phyloP scores from a whole-genome alignment of 2,329 filamentous ascomycete genomes.

The Colletotrichum gigasporum region DNA sequence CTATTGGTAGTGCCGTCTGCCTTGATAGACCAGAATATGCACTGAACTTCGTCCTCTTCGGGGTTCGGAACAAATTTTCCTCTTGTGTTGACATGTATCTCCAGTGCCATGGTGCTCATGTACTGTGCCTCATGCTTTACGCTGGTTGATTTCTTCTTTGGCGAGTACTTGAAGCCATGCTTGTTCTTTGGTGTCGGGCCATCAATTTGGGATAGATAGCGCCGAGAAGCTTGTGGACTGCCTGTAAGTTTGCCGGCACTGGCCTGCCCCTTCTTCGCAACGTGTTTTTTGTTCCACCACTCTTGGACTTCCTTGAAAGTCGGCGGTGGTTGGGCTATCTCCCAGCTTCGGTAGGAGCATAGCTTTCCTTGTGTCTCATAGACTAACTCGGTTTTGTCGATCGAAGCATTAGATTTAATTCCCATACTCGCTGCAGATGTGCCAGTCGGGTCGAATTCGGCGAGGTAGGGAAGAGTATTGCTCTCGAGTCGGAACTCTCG shows the following conservation, averaged over 20 bases:
- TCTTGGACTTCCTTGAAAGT: constrained; percentile 71
- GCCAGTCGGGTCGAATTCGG: constrained; percentile 76
- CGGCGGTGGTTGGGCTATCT: constrained; percentile 77
- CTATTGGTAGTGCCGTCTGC: constrained; percentile 72
- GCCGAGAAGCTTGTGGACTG: constrained; percentile 34
- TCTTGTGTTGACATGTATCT: constrained; percentile 90
- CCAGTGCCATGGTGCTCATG: constrained; percentile 96
- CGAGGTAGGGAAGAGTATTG: constrained; percentile 80
- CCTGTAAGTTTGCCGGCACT: constrained; percentile 31
- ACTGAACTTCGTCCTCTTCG: constrained; percentile 86
- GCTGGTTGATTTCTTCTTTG: constrained; percentile 77
- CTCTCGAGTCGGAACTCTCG: constrained; percentile 83
- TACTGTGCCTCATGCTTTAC: constrained; percentile 88
- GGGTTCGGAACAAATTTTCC: constrained; percentile 86
- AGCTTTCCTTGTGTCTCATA: constrained; percentile 57
- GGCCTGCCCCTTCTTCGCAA: constrained; percentile 32
- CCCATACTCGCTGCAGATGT: constrained; percentile 64
- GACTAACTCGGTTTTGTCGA: constrained; percentile 61
- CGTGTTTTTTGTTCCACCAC: constrained; percentile 67
- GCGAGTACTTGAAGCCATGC: constrained; percentile 87
- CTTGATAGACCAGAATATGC: constrained; percentile 90
- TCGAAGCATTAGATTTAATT: constrained; percentile 53
- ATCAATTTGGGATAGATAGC: constrained; percentile 82
- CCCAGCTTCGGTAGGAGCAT: constrained; percentile 79
- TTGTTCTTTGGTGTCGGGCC: constrained; percentile 85